Evolutionary conservation across 768 basidiomycete genomes (phyloP), one percentile per base, ranked within the genome.

Genomic region (Mycena venus): DNA sequence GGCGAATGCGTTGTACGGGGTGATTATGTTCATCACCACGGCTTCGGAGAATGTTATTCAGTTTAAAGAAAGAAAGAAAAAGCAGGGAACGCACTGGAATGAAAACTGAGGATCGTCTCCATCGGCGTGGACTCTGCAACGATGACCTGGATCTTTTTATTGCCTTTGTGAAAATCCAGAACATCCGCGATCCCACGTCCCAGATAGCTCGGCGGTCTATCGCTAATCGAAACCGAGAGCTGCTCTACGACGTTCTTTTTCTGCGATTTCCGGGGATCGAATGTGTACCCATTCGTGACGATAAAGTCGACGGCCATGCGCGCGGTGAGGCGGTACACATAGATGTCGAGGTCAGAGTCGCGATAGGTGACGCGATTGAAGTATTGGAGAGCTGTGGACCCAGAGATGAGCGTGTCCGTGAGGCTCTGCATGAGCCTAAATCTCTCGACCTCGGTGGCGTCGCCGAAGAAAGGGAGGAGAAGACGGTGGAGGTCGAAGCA

Each of bases 331-430:
- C 84, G 82, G 9, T 85, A 80, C 17, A 84, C 80, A 77, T 91
- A 91, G 6, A 91, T 44, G 66, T 91, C 91, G 10, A 91, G 84
- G 73, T 91, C 90, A 0, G 90, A 84, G 5, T 83, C 83, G 4
- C 83, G 81, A 70, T 89, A 90, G 40, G 80, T 80, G 0, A 82
- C 74, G 21, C 89, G 78, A 60, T 88, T 86, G 51, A 91, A 83
- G 74, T 90, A 89, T 61, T 91, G 90, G 3, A 91, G 84, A 0
- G 89, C 90, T 31, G 81, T 83, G 0, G 90, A 90, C 12, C 90
- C 90, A 4, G 90, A 91, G 23, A 91, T 86, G 25, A 91, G 75
- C 0, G 85, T 84, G 44, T 83, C 86, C 0, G 88, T 89, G 17
- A 68, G 75, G 0, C 83, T 84, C 75, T 89, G 89, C 4, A 90